Conservation (phyloP, 352 stramenopile species). For the Pythium sukuiense region DNA sequence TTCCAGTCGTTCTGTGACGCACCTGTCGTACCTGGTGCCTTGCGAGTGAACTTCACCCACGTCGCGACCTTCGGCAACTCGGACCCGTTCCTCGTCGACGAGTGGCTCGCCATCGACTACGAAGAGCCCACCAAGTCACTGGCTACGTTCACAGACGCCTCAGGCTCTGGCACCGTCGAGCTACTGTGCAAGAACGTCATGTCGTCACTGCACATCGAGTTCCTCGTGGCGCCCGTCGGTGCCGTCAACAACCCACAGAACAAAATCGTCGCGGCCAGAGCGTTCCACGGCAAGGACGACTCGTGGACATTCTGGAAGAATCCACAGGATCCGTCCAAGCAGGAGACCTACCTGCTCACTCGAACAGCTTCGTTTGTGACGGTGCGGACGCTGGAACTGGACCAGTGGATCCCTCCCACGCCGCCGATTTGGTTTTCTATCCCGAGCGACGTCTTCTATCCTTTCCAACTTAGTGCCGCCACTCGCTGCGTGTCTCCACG, state of each 20-base stretch:
- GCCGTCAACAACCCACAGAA: constrained; percentile 33
- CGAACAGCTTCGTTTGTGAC: constrained; percentile 39
- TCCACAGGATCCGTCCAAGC: constrained; percentile 5
- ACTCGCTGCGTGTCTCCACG: background rate
- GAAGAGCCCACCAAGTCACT: constrained; percentile 29
- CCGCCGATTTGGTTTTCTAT: constrained; percentile 57
- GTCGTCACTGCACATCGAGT: constrained; percentile 35
- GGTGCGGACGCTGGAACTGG: constrained; percentile 22
- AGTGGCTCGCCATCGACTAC: constrained; percentile 47
- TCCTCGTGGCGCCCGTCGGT: constrained; percentile 40
- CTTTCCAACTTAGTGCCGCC: constrained; percentile 35
- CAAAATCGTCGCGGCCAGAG: constrained; percentile 45
- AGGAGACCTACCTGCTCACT: constrained; percentile 32
- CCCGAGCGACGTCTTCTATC: constrained; percentile 52
- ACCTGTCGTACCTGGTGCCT: constrained; percentile 13
- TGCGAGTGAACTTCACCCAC: constrained; percentile 46
- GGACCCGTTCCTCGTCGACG: constrained; percentile 34
- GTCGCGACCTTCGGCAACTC: constrained; percentile 45
- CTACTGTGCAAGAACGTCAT: constrained; percentile 33
- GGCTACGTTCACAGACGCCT: constrained; percentile 24
- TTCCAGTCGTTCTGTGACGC: constrained; percentile 34
- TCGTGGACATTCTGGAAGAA: constrained; percentile 40
- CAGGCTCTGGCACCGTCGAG: constrained; percentile 25
- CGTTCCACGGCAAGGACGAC: constrained; percentile 31
- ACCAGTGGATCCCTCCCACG: constrained; percentile 37